phyloP scores from a whole-genome alignment of 371 early-diverging fungal species.

The Rhizopus delemar region DNA sequence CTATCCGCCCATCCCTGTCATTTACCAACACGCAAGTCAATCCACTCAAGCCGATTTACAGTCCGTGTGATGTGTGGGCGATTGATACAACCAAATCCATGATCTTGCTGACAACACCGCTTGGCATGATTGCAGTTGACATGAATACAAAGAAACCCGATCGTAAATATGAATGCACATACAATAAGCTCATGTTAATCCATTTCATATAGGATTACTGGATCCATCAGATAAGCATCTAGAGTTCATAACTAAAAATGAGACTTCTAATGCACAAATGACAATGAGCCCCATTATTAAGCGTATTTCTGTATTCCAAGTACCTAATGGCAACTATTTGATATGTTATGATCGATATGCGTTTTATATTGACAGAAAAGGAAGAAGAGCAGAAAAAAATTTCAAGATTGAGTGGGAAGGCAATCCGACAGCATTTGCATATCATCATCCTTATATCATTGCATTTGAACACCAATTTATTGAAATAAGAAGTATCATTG shows the following conservation, averaged over 20 bases:
- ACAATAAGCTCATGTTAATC: background rate
- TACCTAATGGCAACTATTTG: conserved; percentile 33
- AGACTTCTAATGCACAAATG: conserved; percentile 28
- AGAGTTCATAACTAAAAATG: conserved; percentile 33
- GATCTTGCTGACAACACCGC: conserved; percentile 34
- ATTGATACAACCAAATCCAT: conserved; percentile 38
- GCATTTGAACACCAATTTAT: conserved; percentile 42
- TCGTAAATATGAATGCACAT: conserved; percentile 9
- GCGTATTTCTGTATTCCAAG: conserved; percentile 33
- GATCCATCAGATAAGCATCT: conserved; percentile 37
- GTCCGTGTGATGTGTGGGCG: conserved; percentile 47
- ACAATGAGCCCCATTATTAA: conserved; percentile 26
- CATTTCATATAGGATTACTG: conserved; percentile 25
- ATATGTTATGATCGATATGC: conserved; percentile 48
- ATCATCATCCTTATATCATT: conserved; percentile 36
- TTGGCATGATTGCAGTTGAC: conserved; percentile 38
- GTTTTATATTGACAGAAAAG: conserved; percentile 47
- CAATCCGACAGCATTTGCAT: conserved; percentile 36
- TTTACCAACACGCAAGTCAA: conserved; percentile 25
- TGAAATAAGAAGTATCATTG: conserved; percentile 29
- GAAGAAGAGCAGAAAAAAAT: conserved; percentile 28
- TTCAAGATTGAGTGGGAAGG: conserved; percentile 46
- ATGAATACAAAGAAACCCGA: conserved; percentile 38
- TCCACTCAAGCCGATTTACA: conserved; percentile 19
- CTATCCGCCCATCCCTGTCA: conserved; percentile 8